A percentile compares a stretch with the other conserved stretches of the same genome.
Conservation (phyloP, 2,329 filamentous ascomycete genomes). For the Colletotrichum sansevieriae region DNA sequence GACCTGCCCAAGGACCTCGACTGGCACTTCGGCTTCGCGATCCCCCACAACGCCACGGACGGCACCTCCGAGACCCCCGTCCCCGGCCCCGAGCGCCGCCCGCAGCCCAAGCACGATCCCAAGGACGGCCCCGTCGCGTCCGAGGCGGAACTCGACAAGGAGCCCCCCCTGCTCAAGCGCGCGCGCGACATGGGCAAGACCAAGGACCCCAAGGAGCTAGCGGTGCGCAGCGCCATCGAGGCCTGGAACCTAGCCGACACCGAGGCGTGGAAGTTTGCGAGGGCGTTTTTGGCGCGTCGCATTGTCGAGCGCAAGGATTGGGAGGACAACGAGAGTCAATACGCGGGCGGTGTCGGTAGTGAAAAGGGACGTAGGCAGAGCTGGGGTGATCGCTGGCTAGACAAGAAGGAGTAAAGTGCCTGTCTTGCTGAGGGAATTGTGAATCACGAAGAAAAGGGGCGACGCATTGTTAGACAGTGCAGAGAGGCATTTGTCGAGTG, state of each 20-base stretch:
- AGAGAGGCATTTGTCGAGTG: background rate
- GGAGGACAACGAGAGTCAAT: conserved; percentile 78
- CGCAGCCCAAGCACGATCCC: conserved; percentile 62
- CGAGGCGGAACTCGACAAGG: conserved; percentile 65
- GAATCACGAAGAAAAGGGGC: conserved; percentile 4
- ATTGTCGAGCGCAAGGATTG: conserved; percentile 74
- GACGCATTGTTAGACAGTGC: background rate
- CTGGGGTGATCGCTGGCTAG: conserved; percentile 52
- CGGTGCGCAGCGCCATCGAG: conserved; percentile 68
- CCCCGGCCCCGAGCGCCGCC: conserved; percentile 68
- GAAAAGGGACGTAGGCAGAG: conserved; percentile 56
- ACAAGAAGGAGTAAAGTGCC: conserved; percentile 42
- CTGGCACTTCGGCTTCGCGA: conserved; percentile 89
- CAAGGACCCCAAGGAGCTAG: conserved; percentile 58
- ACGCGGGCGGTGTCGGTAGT: conserved; percentile 71
- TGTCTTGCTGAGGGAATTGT: background rate
- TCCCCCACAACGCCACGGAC: conserved; percentile 71
- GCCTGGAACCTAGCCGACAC: conserved; percentile 79
- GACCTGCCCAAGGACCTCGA: conserved; percentile 78
- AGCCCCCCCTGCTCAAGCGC: conserved; percentile 64
- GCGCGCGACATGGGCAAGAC: conserved; percentile 61
- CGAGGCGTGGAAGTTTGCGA: conserved; percentile 81
- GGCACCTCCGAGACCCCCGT: conserved; percentile 69
- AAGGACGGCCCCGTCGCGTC: conserved; percentile 64
- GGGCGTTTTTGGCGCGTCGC: conserved; percentile 74